These are phyloP conservation scores for Penicillium pulvis DNA, from an alignment of 495 filamentous ascomycete genomes.

Conservation along the genomic window DNA sequence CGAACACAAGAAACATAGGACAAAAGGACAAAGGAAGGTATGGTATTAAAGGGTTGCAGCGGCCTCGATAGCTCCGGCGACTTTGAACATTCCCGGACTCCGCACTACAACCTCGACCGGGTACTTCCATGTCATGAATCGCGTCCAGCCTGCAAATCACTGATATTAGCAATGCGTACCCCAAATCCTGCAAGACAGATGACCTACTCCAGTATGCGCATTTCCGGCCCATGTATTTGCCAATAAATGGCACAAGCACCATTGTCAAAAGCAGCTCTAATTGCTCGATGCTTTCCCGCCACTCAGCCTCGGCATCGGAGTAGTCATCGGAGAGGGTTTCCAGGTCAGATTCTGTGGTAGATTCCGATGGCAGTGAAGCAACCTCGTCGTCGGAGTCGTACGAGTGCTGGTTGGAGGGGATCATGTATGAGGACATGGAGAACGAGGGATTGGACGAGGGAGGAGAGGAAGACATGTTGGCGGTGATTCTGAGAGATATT, in stretches of 20 bases:
- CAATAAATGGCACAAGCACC: constrained; percentile 89
- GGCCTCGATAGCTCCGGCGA: constrained; percentile 67
- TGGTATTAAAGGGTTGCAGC: constrained; percentile 64
- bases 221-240: constrained; percentile 89
- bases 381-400: constrained; percentile 64
- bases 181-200: background rate
- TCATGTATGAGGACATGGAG: constrained; percentile 46
- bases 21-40: background rate
- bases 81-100: constrained; percentile 60
- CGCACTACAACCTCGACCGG: constrained; percentile 63
- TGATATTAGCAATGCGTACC: background rate
- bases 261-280: constrained; percentile 88
- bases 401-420: constrained; percentile 40
- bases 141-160: constrained; percentile 61
- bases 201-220: constrained; percentile 92
- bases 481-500: constrained; percentile 13
- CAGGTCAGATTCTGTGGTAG: constrained; percentile 59
- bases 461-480: constrained; percentile 35
- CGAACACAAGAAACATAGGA: background rate
- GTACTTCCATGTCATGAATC: constrained; percentile 79
- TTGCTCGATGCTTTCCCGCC: constrained; percentile 91
- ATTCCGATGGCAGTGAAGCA: constrained; percentile 77
- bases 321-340: constrained; percentile 57
- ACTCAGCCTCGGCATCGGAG: constrained; percentile 88
- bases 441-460: constrained; percentile 45